Percentiles rank a stretch among this genome's conserved stretches.
These are phyloP conservation scores for Waltergamsia citrina DNA, from an alignment of 2,329 filamentous ascomycete genomes.

Conservation along the genomic window DNA sequence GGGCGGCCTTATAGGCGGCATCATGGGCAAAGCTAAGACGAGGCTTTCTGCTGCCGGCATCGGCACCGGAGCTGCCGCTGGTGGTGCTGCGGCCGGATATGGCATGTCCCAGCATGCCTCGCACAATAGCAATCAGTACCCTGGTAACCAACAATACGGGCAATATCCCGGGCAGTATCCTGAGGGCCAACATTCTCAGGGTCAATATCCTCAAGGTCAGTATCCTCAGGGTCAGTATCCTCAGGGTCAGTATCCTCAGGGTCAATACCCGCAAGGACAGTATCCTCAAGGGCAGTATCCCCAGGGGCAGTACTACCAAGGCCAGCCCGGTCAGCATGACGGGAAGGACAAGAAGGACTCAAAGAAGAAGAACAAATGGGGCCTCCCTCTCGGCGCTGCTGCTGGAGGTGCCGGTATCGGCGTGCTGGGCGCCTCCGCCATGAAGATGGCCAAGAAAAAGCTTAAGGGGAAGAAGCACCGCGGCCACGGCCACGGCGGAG, in stretches of 20 bases:
- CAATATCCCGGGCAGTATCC: neutral
- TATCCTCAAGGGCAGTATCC: neutral
- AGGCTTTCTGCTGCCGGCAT: constrained; percentile 1
- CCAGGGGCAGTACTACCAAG: neutral
- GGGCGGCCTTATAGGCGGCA: constrained; percentile 2
- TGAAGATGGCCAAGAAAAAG: neutral
- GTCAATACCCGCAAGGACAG: neutral
- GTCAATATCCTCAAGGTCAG: neutral
- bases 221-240: neutral
- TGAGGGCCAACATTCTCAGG: too few species aligned
- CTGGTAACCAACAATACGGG: constrained; percentile 1
- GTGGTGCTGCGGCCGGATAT: neutral
- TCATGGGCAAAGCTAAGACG: constrained; percentile 4
- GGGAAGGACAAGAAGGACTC: neutral
- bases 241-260: neutral
- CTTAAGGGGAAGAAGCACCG: too few species aligned
- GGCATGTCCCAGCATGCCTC: constrained; percentile 1
- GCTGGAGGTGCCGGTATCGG: constrained; percentile 3
- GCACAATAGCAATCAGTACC: neutral
- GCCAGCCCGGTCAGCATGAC: neutral
- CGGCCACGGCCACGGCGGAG: neutral
- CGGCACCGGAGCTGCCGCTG: neutral
- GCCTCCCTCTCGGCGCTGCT: constrained; percentile 2
- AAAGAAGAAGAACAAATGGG: constrained; percentile 4
- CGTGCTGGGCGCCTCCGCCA: neutral